A percentile compares a stretch with the other conserved stretches of the same genome.
Conservation (phyloP, 345 rosid genomes). For the Bruguiera gymnorhiza region DNA sequence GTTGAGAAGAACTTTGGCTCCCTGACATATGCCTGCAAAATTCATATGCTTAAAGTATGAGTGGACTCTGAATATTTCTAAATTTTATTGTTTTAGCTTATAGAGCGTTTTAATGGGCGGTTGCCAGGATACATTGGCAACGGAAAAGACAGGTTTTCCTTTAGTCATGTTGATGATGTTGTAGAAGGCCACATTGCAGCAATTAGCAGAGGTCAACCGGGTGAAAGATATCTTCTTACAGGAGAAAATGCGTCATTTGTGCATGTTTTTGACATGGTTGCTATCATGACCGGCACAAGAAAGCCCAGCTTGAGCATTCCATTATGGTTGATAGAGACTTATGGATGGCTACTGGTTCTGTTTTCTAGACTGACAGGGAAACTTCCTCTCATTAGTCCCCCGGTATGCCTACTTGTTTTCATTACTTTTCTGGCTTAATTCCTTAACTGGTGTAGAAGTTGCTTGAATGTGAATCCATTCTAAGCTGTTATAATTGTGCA, state of each 20-base stretch:
- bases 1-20: too few relatives aligned
- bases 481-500: slow-evolving; percentile 30
- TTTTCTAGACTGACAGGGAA: slow-evolving; percentile 66
- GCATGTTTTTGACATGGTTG: slow-evolving; percentile 71
- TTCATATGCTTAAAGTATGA: too few relatives aligned
- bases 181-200: slow-evolving; percentile 79
- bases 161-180: slow-evolving; percentile 80
- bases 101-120: slow-evolving; percentile 77
- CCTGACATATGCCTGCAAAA: too few relatives aligned
- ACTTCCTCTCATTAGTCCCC: slow-evolving; percentile 83
- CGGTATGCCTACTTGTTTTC: slow-evolving; percentile 49
- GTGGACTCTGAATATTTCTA: too few relatives aligned
- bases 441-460: background rate
- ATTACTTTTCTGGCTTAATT: background rate
- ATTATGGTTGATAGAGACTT: slow-evolving; percentile 51
- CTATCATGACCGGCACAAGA: slow-evolving; percentile 55
- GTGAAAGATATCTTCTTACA: slow-evolving; percentile 79
- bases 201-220: slow-evolving; percentile 58
- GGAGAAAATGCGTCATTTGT: slow-evolving; percentile 83
- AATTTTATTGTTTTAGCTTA: slow-evolving; percentile 43
- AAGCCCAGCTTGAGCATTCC: slow-evolving; percentile 67
- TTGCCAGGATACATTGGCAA: slow-evolving; percentile 80
- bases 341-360: slow-evolving; percentile 69
- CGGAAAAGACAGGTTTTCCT: slow-evolving; percentile 70
- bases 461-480: background rate